Conservation (phyloP, 2,329 filamentous ascomycete genomes). For the Rhinocladiella similis region DNA sequence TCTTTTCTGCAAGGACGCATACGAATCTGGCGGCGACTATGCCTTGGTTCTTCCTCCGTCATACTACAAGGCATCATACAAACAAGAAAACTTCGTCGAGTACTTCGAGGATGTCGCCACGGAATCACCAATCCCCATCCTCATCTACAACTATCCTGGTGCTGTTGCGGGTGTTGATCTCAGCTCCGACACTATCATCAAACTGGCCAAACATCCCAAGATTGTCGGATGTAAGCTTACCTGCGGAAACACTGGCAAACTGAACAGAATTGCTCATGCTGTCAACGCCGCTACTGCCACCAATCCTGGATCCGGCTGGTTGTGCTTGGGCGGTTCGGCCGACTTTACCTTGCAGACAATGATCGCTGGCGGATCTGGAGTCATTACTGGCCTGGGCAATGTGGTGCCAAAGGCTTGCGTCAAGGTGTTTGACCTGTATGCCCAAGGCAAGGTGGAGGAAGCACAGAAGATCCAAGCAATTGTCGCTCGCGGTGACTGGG, state of each 20-base stretch:
- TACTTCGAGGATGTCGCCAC: slow-evolving; percentile 68
- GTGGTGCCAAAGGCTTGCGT: slow-evolving; percentile 67
- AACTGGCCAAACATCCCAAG: slow-evolving; percentile 59
- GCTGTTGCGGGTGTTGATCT: slow-evolving; percentile 68
- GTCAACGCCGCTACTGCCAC: slow-evolving; percentile 40
- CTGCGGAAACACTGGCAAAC: slow-evolving; percentile 73
- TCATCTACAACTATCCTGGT: slow-evolving; percentile 73
- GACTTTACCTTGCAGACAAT: slow-evolving; percentile 73
- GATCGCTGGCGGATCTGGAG: slow-evolving; percentile 68
- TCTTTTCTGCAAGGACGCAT: slow-evolving; percentile 67
- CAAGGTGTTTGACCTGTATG: slow-evolving; percentile 60
- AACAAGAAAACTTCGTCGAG: slow-evolving; percentile 57
- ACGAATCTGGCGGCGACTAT: slow-evolving; percentile 69
- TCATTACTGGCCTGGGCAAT: slow-evolving; percentile 72
- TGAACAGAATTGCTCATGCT: slow-evolving; percentile 60
- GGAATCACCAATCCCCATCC: slow-evolving; percentile 60
- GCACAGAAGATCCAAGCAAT: slow-evolving; percentile 65
- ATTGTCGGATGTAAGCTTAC: slow-evolving; percentile 72
- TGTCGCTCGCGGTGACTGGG: slow-evolving; percentile 68
- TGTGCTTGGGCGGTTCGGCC: slow-evolving; percentile 70
- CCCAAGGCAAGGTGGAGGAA: slow-evolving; percentile 59
- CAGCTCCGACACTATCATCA: slow-evolving; percentile 63
- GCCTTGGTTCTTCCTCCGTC: slow-evolving; percentile 74
- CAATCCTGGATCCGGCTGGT: slow-evolving; percentile 62
- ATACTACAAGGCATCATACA: slow-evolving; percentile 71